Conservation (phyloP, 768 basidiomycete genomes). For the Leccinum sublutescens region DNA sequence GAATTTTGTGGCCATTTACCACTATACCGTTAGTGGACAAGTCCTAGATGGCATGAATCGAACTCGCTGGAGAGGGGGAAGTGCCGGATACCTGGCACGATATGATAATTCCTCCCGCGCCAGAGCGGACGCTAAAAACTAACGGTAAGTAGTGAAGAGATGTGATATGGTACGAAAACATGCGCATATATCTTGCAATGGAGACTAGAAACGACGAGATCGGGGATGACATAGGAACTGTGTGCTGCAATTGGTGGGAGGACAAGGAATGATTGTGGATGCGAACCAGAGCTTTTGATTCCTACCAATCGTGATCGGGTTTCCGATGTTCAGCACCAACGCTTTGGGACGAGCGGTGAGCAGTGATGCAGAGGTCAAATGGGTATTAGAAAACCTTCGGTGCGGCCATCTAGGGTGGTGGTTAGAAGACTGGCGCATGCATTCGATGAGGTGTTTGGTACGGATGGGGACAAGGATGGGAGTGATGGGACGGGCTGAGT, state of each 20-base stretch:
- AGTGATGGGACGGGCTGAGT: slow-evolving; percentile 32
- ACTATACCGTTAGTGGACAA: slow-evolving; percentile 72
- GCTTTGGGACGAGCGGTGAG: slow-evolving; percentile 37
- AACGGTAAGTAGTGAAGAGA: not conserved
- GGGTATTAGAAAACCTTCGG: slow-evolving; percentile 49
- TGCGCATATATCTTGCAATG: slow-evolving; percentile 84
- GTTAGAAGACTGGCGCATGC: slow-evolving; percentile 77
- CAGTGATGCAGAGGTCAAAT: not conserved
- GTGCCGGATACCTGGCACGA: slow-evolving; percentile 63
- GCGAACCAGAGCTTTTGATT: slow-evolving; percentile 64
- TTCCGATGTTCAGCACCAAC: slow-evolving; percentile 57
- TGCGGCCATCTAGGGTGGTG: slow-evolving; percentile 52
- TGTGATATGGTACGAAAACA: slow-evolving; percentile 20
- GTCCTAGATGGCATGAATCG: slow-evolving; percentile 47
- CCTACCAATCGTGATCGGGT: slow-evolving; percentile 68
- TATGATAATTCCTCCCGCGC: slow-evolving; percentile 69
- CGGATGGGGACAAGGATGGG: slow-evolving; percentile 18
- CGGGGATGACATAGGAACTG: slow-evolving; percentile 61
- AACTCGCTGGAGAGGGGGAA: not conserved
- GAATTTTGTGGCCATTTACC: slow-evolving; percentile 68
- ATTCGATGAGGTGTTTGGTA: slow-evolving; percentile 23
- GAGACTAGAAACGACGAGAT: slow-evolving; percentile 61
- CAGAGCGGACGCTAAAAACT: slow-evolving; percentile 57
- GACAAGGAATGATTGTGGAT: not conserved
- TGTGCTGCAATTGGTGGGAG: slow-evolving; percentile 2